Percentiles rank a stretch among this genome's conserved stretches.
phyloP scores from a whole-genome alignment of 306 rosid species.

The Echinosophora koreensis region DNA sequence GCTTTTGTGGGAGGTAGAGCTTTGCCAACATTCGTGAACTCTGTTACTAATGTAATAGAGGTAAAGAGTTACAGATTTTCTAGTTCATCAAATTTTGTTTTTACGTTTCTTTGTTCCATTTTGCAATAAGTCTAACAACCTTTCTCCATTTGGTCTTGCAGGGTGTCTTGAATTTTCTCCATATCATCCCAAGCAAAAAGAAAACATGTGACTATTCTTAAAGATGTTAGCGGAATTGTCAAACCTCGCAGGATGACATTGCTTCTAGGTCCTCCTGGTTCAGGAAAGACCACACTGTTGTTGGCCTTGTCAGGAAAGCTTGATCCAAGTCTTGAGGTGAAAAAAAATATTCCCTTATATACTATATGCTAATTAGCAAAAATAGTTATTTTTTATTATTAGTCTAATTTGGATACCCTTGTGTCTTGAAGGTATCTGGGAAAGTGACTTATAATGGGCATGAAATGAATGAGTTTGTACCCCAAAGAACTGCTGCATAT shows the following conservation, averaged over 20 bases:
- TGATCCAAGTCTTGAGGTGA: constrained; percentile 61
- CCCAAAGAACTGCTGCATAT: constrained; percentile 62
- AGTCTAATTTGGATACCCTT: neutral
- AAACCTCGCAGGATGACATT: constrained; percentile 82
- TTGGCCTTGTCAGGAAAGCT: constrained; percentile 77
- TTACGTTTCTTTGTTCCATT: neutral
- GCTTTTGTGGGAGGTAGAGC: constrained; percentile 69
- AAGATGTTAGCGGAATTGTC: constrained; percentile 67
- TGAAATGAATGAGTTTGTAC: constrained; percentile 59
- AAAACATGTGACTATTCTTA: constrained; percentile 57
- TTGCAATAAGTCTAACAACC: neutral
- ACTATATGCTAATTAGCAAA: neutral
- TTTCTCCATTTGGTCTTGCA: neutral
- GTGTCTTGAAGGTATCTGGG: constrained; percentile 51
- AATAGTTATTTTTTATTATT: neutral
- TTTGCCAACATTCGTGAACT: constrained; percentile 57
- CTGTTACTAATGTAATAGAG: constrained; percentile 48
- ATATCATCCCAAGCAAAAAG: constrained; percentile 38
- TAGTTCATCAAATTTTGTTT: neutral
- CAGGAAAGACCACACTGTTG: constrained; percentile 82
- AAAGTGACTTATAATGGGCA: constrained; percentile 63
- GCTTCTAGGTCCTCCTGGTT: constrained; percentile 86
- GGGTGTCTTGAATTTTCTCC: constrained; percentile 37
- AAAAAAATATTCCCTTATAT: neutral
- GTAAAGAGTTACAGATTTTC: constrained; percentile 22